Conservation (phyloP, 2,329 filamentous ascomycete species). For the Neofusicoccum umdonicola region DNA sequence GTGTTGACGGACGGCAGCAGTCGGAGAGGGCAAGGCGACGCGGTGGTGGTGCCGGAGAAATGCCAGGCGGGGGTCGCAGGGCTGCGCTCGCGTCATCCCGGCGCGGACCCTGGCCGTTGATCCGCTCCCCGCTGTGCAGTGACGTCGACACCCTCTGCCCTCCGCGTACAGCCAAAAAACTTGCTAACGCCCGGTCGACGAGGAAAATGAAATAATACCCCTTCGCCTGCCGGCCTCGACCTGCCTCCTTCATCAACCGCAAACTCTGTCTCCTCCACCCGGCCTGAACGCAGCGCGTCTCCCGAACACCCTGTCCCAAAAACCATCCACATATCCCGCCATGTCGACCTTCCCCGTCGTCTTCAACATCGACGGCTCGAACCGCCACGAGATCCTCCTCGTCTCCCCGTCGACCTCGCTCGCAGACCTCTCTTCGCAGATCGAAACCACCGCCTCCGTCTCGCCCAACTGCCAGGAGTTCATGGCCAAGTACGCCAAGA, state of each 20-base stretch:
- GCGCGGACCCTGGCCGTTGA: not conserved
- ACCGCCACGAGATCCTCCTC: slow-evolving; percentile 33
- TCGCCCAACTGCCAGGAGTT: slow-evolving; percentile 36
- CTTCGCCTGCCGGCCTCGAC: not conserved
- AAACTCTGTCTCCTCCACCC: not conserved
- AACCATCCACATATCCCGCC: not conserved
- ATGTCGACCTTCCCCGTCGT: slow-evolving; percentile 28
- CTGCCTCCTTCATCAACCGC: not conserved
- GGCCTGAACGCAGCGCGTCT: not conserved
- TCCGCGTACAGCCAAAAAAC: not conserved
- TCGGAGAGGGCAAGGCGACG: not conserved
- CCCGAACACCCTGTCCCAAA: not conserved
- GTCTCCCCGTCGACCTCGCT: slow-evolving; percentile 17
- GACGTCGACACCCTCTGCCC: not conserved
- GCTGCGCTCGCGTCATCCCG: not conserved
- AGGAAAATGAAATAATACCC: not conserved
- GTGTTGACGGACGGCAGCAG: not conserved
- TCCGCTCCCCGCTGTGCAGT: not conserved
- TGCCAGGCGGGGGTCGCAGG: not conserved
- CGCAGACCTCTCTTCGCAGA: slow-evolving; percentile 17
- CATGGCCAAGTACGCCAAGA: slow-evolving; percentile 36
- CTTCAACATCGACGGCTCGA: slow-evolving; percentile 35
- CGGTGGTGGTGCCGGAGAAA: not conserved
- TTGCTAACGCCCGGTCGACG: not conserved
- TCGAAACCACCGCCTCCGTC: slow-evolving; percentile 18